Evolutionary conservation across 1,284 basidiomycete genomes (phyloP).

Genomic region (Neonothopanus nambi): DNA sequence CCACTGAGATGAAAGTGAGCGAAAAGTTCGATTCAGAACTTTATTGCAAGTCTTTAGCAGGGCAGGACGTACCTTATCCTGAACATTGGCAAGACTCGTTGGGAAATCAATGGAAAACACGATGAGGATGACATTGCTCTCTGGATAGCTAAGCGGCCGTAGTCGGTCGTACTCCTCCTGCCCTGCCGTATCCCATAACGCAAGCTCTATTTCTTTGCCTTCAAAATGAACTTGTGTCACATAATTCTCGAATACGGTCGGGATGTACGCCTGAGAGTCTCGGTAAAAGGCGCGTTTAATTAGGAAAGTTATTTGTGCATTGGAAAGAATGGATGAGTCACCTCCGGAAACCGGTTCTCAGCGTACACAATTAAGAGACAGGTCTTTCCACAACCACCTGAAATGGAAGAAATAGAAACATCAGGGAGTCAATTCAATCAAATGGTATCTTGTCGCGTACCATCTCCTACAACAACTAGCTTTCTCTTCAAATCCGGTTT

Average conservation of each 20-base stretch:
- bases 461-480: slow-evolving; percentile 88
- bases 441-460: slow-evolving; percentile 46
- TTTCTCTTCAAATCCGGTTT: slow-evolving; percentile 58
- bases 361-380: slow-evolving; percentile 95
- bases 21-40: slow-evolving; percentile 7
- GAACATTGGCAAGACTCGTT: slow-evolving; percentile 91
- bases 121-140: slow-evolving; percentile 95
- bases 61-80: slow-evolving; percentile 73
- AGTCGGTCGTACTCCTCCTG: slow-evolving; percentile 98
- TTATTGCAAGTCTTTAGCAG: not conserved
- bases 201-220: slow-evolving; percentile 89
- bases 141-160: slow-evolving; percentile 92
- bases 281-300: slow-evolving; percentile 18
- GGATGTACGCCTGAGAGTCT: slow-evolving; percentile 82
- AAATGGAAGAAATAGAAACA: slow-evolving; percentile 16
- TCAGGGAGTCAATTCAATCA: slow-evolving; percentile 29
- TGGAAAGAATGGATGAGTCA: slow-evolving; percentile 37
- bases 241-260: slow-evolving; percentile 98
- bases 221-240: slow-evolving; percentile 90
- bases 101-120: slow-evolving; percentile 98
- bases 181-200: slow-evolving; percentile 97
- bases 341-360: slow-evolving; percentile 97
- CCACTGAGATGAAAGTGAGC: slow-evolving; percentile 62
- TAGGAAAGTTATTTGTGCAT: slow-evolving; percentile 7
- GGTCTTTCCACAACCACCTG: slow-evolving; percentile 85